A percentile compares a stretch with the other conserved stretches of the same genome.
phyloP scores from a whole-genome alignment of 2,329 filamentous ascomycete genomes.

The Madurella fahalii region DNA sequence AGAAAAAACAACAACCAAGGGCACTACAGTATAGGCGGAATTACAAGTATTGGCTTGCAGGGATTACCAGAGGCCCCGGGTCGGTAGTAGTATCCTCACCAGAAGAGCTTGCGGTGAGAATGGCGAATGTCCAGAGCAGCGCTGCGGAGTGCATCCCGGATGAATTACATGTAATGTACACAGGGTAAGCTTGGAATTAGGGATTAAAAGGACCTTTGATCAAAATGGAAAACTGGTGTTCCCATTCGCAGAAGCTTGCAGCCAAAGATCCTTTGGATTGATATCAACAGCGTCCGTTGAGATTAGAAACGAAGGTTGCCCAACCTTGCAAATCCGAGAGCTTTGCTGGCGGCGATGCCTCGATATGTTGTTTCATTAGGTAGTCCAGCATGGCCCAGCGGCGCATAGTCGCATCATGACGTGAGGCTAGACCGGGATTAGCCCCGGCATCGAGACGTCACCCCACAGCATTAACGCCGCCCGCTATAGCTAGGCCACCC shows the following conservation, averaged over 20 bases:
- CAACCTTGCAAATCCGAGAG: no score
- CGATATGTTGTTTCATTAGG: no score
- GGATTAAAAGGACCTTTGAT: neutral
- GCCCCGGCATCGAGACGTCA: slow-evolving; percentile 24
- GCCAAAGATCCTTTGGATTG: no score
- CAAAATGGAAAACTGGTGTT: neutral
- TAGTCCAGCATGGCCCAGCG: neutral
- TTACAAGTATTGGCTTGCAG: slow-evolving; percentile 38
- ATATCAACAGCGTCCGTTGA: no score
- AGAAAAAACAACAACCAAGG: slow-evolving; percentile 19
- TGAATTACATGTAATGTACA: neutral
- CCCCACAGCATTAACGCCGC: slow-evolving; percentile 20
- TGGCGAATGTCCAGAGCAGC: slow-evolving; percentile 10
- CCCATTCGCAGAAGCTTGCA: neutral
- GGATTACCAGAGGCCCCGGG: slow-evolving; percentile 28
- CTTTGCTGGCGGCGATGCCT: no score
- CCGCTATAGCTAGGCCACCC: neutral
- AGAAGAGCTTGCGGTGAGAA: slow-evolving; percentile 3
- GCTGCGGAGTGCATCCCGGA: slow-evolving; percentile 19
- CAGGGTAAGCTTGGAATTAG: neutral
- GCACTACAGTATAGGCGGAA: neutral
- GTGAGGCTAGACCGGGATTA: no score
- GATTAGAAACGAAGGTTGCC: no score
- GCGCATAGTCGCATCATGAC: neutral
- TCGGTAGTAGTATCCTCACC: slow-evolving; percentile 8